phyloP scores from a whole-genome alignment of 2,329 filamentous ascomycete genomes.

The Aspergillus sp. region DNA sequence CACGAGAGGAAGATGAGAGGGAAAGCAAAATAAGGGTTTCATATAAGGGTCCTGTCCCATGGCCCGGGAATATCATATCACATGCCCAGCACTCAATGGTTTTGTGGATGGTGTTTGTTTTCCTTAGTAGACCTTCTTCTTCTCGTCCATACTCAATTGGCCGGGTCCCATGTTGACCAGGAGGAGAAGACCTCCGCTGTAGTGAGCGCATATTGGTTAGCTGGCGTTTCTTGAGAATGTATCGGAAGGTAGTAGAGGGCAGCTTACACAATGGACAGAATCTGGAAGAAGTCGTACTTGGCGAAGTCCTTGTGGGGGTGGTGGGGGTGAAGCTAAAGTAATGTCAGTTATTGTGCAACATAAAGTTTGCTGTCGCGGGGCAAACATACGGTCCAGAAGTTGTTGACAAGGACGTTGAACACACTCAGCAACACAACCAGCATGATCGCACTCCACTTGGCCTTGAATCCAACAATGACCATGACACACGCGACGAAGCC shows the following conservation, averaged over 20 bases:
- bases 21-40: background rate
- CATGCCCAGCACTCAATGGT: constrained; percentile 2
- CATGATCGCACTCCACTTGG: constrained; percentile 96
- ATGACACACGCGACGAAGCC: constrained; percentile 93
- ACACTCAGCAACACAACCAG: constrained; percentile 92
- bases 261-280: constrained; percentile 87
- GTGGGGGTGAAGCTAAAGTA: constrained; percentile 80
- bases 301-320: constrained; percentile 99
- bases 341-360: constrained; percentile 20
- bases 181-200: constrained; percentile 82
- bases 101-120: background rate
- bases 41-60: background rate
- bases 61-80: constrained; percentile 3
- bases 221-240: background rate
- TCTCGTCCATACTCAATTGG: constrained; percentile 98
- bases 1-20: background rate
- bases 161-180: constrained; percentile 98
- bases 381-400: constrained; percentile 94
- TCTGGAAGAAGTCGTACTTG: constrained; percentile 99
- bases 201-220: background rate
- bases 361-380: background rate
- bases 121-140: constrained; percentile 97
- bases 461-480: constrained; percentile 99
- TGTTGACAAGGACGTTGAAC: constrained; percentile 97
- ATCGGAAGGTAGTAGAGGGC: background rate